Evolutionary conservation across 1,284 basidiomycete genomes (phyloP), one percentile per base, ranked within the genome.

Genomic region (Melampsora medusae): DNA sequence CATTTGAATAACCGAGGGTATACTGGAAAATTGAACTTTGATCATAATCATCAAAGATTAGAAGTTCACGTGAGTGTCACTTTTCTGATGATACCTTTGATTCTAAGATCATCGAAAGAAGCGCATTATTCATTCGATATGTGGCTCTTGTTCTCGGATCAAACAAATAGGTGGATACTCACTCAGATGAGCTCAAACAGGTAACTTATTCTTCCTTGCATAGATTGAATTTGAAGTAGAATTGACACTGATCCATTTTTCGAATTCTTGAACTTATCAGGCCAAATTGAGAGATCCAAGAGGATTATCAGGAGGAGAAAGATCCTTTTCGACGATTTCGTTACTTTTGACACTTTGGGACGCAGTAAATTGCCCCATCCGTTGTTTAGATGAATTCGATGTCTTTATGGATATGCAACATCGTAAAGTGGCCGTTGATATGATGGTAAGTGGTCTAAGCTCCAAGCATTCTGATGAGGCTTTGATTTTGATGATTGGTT

Each of bases 351-450:
- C 97, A 6, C 85, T 99, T 60, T 99, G 97, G 97, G 92, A 97
- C 80, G 90, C 92, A 12, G 92, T 96, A 74, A 91, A 91, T 0
- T 96, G 94, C 82, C 96, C 95, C 0, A 87, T 99, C 71, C 87
- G 96, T 77, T 99, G 96, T 81, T 87, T 99, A 46, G 95, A 96
- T 90, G 84, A 81, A 86, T 85, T 79, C 62, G 82, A 97, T 80
- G 94, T 97, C 17, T 97, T 96, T 85, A 93, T 97, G 90, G 95
- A 98, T 82, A 90, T 91, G 35, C 90, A 93, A 76, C 97, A 97
- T 82, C 89, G 96, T 48, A 89, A 89, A 77, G 90, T 96, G 79
- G 91, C 91, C 77, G 93, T 94, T 88, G 90, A 88, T 83, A 92
- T 95, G 90, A 91, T 97, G 56, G 42, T 42, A 42, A 42, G 42